These are phyloP conservation scores for Salvia rosmarinus DNA, from an alignment of 257 asterid species.

Conservation along the genomic window DNA sequence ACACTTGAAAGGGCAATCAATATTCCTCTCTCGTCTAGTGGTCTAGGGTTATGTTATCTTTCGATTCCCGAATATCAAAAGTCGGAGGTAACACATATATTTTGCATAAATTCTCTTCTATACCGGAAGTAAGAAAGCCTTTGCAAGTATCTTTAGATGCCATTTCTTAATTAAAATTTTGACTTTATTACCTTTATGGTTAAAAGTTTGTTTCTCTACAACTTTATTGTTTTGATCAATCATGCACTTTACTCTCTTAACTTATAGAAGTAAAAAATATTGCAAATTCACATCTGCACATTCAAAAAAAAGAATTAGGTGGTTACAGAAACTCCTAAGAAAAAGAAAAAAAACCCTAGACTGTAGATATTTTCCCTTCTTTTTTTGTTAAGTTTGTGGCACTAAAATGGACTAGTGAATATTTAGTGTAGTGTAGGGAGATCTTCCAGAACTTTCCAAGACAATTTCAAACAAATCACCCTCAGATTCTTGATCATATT, in stretches of 20 bases:
- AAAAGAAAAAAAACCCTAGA: background rate
- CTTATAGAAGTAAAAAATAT: background rate
- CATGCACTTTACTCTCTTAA: background rate
- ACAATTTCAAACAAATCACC: conserved; percentile 91
- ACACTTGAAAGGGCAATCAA: conserved; percentile 63
- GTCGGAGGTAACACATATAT: background rate
- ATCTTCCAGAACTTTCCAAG: conserved; percentile 61
- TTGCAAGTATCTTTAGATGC: background rate
- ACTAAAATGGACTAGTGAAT: conserved; percentile 17
- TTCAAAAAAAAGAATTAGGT: conserved; percentile 23
- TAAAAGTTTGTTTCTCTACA: background rate
- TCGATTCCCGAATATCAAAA: background rate
- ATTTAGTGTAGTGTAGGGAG: conserved; percentile 45
- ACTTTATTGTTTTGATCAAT: background rate
- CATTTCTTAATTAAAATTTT: background rate
- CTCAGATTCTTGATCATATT: conserved; percentile 72
- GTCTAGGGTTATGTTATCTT: conserved; percentile 30
- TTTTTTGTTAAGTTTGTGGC: background rate
- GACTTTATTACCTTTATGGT: background rate
- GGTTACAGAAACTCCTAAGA: background rate
- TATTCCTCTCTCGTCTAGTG: conserved; percentile 50
- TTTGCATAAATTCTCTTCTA: background rate
- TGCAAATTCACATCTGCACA: conserved; percentile 11
- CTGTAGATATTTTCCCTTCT: background rate
- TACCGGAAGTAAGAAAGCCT: background rate